Conservation (phyloP, 805 yeast species). For the Starmerella lactis-condensi region DNA sequence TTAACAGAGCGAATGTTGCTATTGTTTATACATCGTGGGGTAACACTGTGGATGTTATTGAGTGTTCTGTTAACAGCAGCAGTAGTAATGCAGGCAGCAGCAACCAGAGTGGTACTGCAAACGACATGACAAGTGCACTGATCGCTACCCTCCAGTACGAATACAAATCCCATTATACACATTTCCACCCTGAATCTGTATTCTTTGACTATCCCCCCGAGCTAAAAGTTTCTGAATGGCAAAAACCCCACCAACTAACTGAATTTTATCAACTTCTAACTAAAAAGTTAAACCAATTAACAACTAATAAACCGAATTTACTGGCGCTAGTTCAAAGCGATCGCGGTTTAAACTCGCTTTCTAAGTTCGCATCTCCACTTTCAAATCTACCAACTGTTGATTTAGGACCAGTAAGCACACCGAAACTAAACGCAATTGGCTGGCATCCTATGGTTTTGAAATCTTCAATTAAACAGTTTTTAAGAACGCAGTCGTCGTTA, state of each 20-base stretch:
- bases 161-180: too few species aligned
- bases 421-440: constrained; percentile 12
- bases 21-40: constrained; percentile 12
- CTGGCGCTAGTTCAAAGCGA: constrained; percentile 75
- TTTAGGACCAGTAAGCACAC: neutral
- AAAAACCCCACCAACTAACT: too few species aligned
- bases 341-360: constrained; percentile 25
- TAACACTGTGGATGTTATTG: constrained; percentile 3
- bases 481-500: constrained; percentile 59
- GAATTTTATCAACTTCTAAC: too few species aligned
- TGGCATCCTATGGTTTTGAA: constrained; percentile 33
- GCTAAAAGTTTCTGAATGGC: too few species aligned
- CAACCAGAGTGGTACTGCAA: too few species aligned
- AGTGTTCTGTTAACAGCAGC: constrained; percentile 4
- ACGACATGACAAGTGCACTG: too few species aligned
- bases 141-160: too few species aligned
- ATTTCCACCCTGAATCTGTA: too few species aligned
- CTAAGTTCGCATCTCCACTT: constrained; percentile 6
- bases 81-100: too few species aligned
- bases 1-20: constrained; percentile 12
- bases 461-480: constrained; percentile 47
- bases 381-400: constrained; percentile 7
- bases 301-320: too few species aligned
- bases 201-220: too few species aligned
- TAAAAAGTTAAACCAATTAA: too few species aligned